Evolutionary conservation across 805 yeast genomes (phyloP).

Genomic region (Kazachstania kunashirensis): DNA sequence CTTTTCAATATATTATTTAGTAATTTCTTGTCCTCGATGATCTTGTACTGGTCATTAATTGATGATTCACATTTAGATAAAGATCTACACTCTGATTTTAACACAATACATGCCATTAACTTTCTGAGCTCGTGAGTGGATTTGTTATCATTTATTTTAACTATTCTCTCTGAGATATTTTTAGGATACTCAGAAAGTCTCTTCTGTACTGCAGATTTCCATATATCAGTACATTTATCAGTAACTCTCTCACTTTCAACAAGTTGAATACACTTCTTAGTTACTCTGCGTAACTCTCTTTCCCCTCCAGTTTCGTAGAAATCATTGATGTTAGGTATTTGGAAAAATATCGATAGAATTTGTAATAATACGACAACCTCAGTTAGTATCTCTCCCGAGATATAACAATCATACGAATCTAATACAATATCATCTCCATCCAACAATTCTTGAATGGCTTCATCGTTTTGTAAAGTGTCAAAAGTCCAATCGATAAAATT

Average conservation of each 20-base stretch:
- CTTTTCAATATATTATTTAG: slow-evolving; percentile 51
- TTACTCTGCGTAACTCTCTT: slow-evolving; percentile 37
- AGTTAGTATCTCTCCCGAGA: slow-evolving; percentile 47
- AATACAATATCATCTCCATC: slow-evolving; percentile 34
- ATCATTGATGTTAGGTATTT: slow-evolving; percentile 18
- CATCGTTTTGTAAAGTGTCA: slow-evolving; percentile 28
- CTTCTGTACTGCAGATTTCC: slow-evolving; percentile 21
- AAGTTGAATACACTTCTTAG: slow-evolving; percentile 53
- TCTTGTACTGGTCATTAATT: slow-evolving; percentile 27
- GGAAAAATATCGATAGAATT: slow-evolving; percentile 35
- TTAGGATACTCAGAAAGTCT: slow-evolving; percentile 34
- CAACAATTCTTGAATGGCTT: slow-evolving; percentile 29
- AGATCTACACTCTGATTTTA: slow-evolving; percentile 47
- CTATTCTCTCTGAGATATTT: not conserved
- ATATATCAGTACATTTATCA: slow-evolving; percentile 19
- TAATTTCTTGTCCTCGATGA: slow-evolving; percentile 52
- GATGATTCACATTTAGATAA: slow-evolving; percentile 32
- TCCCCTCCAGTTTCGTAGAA: slow-evolving; percentile 16
- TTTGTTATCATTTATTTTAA: slow-evolving; percentile 11
- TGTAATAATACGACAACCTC: slow-evolving; percentile 50
- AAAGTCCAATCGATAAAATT: slow-evolving; percentile 26
- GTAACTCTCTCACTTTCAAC: slow-evolving; percentile 45
- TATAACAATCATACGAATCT: slow-evolving; percentile 56
- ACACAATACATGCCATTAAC: slow-evolving; percentile 45
- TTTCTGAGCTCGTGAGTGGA: slow-evolving; percentile 10